Evolutionary conservation across 148 eudicot genomes (phyloP).

Genomic region (Agrostemma githago): DNA sequence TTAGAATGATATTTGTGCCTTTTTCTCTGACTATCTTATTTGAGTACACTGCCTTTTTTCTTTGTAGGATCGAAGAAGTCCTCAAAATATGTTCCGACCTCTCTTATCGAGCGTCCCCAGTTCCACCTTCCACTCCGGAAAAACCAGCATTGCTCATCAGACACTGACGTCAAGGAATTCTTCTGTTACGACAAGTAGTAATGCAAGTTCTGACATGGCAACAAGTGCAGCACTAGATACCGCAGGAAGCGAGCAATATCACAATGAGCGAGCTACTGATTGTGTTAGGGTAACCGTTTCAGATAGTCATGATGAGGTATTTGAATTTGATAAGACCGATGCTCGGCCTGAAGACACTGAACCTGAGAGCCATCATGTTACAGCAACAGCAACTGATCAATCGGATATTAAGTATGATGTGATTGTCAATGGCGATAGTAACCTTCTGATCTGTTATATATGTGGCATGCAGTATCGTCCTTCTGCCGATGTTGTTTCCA

Average conservation of each 20-base stretch:
- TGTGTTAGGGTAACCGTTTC: slow-evolving; percentile 33
- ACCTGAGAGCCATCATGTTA: slow-evolving; percentile 23
- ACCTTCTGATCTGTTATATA: slow-evolving; percentile 46
- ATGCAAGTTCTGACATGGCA: slow-evolving; percentile 82
- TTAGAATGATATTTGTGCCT: neutral
- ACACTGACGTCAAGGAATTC: slow-evolving; percentile 62
- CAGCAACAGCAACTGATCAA: slow-evolving; percentile 23
- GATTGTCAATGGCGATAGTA: slow-evolving; percentile 27
- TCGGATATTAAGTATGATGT: slow-evolving; percentile 23
- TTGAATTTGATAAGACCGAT: slow-evolving; percentile 56
- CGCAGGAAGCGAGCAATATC: slow-evolving; percentile 68
- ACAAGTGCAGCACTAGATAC: slow-evolving; percentile 61
- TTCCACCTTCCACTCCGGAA: slow-evolving; percentile 70
- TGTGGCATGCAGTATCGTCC: slow-evolving; percentile 50
- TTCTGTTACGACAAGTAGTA: slow-evolving; percentile 85
- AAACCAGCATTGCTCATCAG: slow-evolving; percentile 44
- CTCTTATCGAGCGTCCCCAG: slow-evolving; percentile 94
- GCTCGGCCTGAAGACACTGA: slow-evolving; percentile 31
- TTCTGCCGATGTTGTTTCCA: no score
- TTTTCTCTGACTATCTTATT: neutral
- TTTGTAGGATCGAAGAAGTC: slow-evolving; percentile 57
- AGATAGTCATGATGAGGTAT: slow-evolving; percentile 50
- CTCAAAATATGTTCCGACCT: slow-evolving; percentile 97
- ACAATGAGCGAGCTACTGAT: slow-evolving; percentile 55
- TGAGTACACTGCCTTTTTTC: slow-evolving; percentile 11